These are phyloP conservation scores for Penicillium samsonianum DNA, from an alignment of 495 filamentous ascomycete species.

Conservation along the genomic window DNA sequence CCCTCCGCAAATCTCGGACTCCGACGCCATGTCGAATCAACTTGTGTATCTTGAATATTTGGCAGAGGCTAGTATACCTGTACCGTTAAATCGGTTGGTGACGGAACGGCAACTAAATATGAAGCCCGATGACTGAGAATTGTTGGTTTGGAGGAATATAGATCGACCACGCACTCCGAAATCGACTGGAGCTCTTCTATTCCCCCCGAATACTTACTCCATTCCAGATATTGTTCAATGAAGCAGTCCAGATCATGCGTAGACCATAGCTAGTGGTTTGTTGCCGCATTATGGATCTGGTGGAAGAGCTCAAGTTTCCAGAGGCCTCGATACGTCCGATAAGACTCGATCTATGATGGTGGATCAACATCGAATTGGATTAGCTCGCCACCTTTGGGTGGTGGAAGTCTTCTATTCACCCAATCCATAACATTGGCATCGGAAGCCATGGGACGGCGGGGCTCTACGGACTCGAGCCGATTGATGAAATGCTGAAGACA, in stretches of 20 bases:
- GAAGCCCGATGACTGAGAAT: conserved; percentile 2
- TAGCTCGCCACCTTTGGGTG: neutral
- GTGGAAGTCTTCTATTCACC: neutral
- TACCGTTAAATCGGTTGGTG: neutral
- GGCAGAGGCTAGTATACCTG: conserved; percentile 1
- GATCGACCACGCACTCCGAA: conserved; percentile 6
- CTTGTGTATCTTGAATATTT: neutral
- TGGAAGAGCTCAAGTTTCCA: conserved; percentile 5
- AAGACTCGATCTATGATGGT: conserved; percentile 5
- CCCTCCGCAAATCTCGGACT: neutral
- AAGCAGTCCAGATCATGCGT: conserved; percentile 4
- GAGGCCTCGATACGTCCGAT: conserved; percentile 11
- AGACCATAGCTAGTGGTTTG: conserved; percentile 8
- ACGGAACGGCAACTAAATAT: conserved; percentile 5
- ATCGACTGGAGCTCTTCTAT: conserved; percentile 10
- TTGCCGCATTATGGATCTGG: conserved; percentile 6
- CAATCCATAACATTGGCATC: neutral
- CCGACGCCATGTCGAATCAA: conserved; percentile 4
- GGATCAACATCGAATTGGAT: conserved; percentile 9
- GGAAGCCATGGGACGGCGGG: conserved; percentile 8
- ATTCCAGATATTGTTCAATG: conserved; percentile 4
- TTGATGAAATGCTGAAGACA: neutral
- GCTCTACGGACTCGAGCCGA: conserved; percentile 6
- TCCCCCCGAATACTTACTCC: neutral
- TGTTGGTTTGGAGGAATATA: conserved; percentile 5